Conservation (phyloP, 768 basidiomycete genomes). For the Hemileccinum rubropunctum region DNA sequence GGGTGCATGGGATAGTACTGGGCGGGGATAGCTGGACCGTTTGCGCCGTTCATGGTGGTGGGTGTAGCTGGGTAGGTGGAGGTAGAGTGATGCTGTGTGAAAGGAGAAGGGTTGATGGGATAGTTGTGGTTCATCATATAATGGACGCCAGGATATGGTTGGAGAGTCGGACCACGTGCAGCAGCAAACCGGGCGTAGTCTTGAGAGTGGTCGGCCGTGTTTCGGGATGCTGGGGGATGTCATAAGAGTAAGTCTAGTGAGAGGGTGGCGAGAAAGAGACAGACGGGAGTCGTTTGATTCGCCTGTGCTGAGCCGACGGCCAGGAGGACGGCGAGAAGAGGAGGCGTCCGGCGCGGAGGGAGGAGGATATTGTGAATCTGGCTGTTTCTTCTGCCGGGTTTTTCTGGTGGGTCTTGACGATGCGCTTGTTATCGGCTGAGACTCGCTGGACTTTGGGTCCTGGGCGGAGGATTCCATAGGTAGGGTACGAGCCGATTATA, state of each 20-base stretch:
- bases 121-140: conserved; percentile 72
- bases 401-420: conserved; percentile 42
- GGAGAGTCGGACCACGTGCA: conserved; percentile 43
- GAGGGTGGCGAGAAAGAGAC: conserved; percentile 3
- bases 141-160: conserved; percentile 55
- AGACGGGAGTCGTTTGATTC: conserved; percentile 19
- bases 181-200: conserved; percentile 31
- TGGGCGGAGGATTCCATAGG: conserved; percentile 52
- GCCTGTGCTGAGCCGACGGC: conserved; percentile 27
- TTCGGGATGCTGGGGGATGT: conserved; percentile 17
- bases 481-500: conserved; percentile 25
- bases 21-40: conserved; percentile 37
- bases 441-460: conserved; percentile 40
- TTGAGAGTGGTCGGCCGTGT: conserved; percentile 19
- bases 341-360: conserved; percentile 19
- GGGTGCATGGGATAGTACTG: conserved; percentile 61
- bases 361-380: conserved; percentile 26
- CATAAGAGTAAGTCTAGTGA: conserved; percentile 4
- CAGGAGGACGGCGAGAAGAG: conserved; percentile 25
- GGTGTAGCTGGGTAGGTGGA: conserved; percentile 33
- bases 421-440: conserved; percentile 40
- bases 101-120: conserved; percentile 55
- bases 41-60: conserved; percentile 38
- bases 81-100: conserved; percentile 40
- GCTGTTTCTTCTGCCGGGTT: conserved; percentile 52